Conservation (phyloP, 192 early-diverging fungal species). For the Coemansia sp. region DNA sequence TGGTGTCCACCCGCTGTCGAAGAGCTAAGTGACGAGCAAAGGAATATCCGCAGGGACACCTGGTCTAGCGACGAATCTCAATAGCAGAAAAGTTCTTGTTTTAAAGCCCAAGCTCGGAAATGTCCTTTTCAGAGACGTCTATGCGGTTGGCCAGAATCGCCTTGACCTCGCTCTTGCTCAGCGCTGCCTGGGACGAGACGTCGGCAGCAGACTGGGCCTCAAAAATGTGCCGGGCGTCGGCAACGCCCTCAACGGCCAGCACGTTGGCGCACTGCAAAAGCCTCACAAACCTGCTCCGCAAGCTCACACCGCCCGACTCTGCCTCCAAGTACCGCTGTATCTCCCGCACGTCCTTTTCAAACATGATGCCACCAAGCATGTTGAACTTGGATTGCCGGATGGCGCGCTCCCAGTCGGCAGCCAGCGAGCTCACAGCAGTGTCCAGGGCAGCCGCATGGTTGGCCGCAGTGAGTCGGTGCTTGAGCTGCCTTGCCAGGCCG, state of each 20-base stretch:
- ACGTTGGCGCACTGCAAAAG: conserved; percentile 82
- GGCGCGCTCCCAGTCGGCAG: conserved; percentile 82
- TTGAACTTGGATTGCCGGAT: conserved; percentile 86
- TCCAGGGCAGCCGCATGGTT: conserved; percentile 70
- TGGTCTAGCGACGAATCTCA: conserved; percentile 19
- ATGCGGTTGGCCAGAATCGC: conserved; percentile 37
- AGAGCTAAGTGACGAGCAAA: conserved; percentile 22
- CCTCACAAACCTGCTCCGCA: conserved; percentile 75
- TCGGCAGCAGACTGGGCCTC: conserved; percentile 13
- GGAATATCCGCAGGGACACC: conserved; percentile 8
- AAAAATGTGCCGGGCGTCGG: conserved; percentile 12
- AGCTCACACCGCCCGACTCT: conserved; percentile 56
- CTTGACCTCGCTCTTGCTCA: conserved; percentile 22
- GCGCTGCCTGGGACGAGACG: neutral
- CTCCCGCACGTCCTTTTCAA: conserved; percentile 87
- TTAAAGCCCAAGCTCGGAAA: conserved; percentile 2
- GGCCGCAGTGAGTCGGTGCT: conserved; percentile 60
- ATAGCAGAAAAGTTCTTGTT: too few relatives aligned
- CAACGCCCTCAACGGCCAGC: conserved; percentile 72
- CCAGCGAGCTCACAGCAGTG: conserved; percentile 65
- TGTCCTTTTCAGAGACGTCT: conserved; percentile 28
- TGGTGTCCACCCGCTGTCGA: conserved; percentile 53
- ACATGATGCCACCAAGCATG: conserved; percentile 85
- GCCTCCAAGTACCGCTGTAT: conserved; percentile 65
- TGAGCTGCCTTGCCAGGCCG: conserved; percentile 30